phyloP scores from a whole-genome alignment of 768 basidiomycete species.

The Candolleomyces eurysporus region DNA sequence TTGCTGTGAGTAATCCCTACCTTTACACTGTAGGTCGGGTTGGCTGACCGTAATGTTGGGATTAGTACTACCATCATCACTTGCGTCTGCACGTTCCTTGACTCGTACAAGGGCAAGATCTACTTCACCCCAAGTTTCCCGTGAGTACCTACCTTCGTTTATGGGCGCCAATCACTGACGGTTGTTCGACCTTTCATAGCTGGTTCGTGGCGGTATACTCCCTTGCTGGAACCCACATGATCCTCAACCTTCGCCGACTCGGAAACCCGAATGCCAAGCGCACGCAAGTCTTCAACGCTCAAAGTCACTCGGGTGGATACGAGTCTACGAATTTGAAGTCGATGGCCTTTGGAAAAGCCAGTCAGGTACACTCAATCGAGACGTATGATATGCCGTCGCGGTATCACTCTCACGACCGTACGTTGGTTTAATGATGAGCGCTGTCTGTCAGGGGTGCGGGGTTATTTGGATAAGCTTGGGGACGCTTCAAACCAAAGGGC shows the following conservation, averaged over 20 bases:
- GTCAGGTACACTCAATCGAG: too few relatives aligned
- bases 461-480: too few relatives aligned
- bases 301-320: neutral
- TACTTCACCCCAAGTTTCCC: neutral
- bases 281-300: neutral
- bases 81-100: neutral
- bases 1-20: too few relatives aligned
- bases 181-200: neutral
- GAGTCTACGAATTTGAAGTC: neutral
- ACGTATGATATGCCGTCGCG: too few relatives aligned
- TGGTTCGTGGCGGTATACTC: neutral
- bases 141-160: neutral
- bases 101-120: neutral
- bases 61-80: neutral
- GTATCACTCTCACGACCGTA: too few relatives aligned
- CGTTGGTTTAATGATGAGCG: too few relatives aligned
- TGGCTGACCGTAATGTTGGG: neutral
- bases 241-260: neutral
- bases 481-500: too few relatives aligned
- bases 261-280: neutral
- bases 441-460: too few relatives aligned
- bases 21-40: neutral
- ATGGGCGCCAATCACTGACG: neutral
- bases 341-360: neutral
- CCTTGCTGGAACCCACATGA: neutral